Conservation (phyloP, 2,329 filamentous ascomycete species). For the Aspergillus sp. region DNA sequence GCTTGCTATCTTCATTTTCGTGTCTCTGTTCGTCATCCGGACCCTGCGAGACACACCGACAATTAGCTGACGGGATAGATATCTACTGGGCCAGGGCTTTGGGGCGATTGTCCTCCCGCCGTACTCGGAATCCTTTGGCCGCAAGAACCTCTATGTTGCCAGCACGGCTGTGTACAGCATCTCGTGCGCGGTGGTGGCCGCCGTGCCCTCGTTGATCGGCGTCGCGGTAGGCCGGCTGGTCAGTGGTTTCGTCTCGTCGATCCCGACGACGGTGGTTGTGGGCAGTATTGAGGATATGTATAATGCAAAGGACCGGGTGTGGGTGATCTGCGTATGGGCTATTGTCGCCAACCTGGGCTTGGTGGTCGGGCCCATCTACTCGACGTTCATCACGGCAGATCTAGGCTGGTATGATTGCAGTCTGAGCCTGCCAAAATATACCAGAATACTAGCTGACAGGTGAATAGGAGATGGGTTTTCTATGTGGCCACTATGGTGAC, state of each 20-base stretch:
- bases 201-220: slow-evolving; percentile 33
- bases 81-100: slow-evolving; percentile 31
- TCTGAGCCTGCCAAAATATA: neutral
- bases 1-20: slow-evolving; percentile 31
- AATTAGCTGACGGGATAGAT: slow-evolving; percentile 18
- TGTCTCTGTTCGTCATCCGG: slow-evolving; percentile 11
- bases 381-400: slow-evolving; percentile 38
- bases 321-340: slow-evolving; percentile 48
- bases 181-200: slow-evolving; percentile 38
- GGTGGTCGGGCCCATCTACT: slow-evolving; percentile 44
- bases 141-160: slow-evolving; percentile 34
- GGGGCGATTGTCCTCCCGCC: slow-evolving; percentile 36
- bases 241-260: slow-evolving; percentile 46
- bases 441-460: neutral
- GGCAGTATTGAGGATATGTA: slow-evolving; percentile 53
- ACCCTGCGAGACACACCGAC: neutral
- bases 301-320: slow-evolving; percentile 45
- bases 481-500: slow-evolving; percentile 42
- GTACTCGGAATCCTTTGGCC: slow-evolving; percentile 38
- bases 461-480: slow-evolving; percentile 45
- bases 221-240: slow-evolving; percentile 44
- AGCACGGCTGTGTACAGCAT: slow-evolving; percentile 28
- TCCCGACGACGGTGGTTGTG: slow-evolving; percentile 47
- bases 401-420: slow-evolving; percentile 35
- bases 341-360: slow-evolving; percentile 43